Conservation (phyloP, 2,329 filamentous ascomycete species). For the Gremmenia infestans region DNA sequence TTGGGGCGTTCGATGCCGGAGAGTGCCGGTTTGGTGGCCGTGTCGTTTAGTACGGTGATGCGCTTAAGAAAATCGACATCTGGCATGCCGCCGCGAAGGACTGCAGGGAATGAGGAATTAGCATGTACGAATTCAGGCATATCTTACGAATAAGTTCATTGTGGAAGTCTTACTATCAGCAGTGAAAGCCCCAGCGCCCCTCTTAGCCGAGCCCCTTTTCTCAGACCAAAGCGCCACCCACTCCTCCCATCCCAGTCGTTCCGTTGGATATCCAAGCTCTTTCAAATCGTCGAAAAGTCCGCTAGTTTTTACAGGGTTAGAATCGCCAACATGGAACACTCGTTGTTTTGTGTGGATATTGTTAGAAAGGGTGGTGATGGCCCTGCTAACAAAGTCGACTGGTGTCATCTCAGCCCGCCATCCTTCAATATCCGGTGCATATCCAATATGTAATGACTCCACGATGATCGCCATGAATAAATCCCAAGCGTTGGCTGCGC, state of each 20-base stretch:
- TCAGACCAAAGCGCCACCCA: slow-evolving; percentile 73
- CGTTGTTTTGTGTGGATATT: slow-evolving; percentile 57
- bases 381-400: slow-evolving; percentile 73
- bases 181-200: slow-evolving; percentile 68
- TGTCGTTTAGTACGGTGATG: slow-evolving; percentile 70
- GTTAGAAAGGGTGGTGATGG: slow-evolving; percentile 65
- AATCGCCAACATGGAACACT: slow-evolving; percentile 71
- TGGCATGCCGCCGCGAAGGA: slow-evolving; percentile 77
- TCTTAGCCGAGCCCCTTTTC: slow-evolving; percentile 58
- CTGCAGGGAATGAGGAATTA: neutral
- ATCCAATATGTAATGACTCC: slow-evolving; percentile 69
- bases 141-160: neutral
- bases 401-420: slow-evolving; percentile 84
- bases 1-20: slow-evolving; percentile 56
- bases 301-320: slow-evolving; percentile 61
- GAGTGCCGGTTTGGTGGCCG: slow-evolving; percentile 58
- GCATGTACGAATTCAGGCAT: neutral
- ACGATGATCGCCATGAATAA: slow-evolving; percentile 70
- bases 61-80: slow-evolving; percentile 64
- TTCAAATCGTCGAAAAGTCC: slow-evolving; percentile 59
- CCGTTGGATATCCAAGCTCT: slow-evolving; percentile 65
- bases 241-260: slow-evolving; percentile 62
- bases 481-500: slow-evolving; percentile 75
- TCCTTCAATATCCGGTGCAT: slow-evolving; percentile 63
- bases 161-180: slow-evolving; percentile 48